Percentiles rank a stretch among this genome's conserved stretches.
Evolutionary conservation across 495 filamentous ascomycete species (phyloP).

Genomic region (Neurospora cerealis): DNA sequence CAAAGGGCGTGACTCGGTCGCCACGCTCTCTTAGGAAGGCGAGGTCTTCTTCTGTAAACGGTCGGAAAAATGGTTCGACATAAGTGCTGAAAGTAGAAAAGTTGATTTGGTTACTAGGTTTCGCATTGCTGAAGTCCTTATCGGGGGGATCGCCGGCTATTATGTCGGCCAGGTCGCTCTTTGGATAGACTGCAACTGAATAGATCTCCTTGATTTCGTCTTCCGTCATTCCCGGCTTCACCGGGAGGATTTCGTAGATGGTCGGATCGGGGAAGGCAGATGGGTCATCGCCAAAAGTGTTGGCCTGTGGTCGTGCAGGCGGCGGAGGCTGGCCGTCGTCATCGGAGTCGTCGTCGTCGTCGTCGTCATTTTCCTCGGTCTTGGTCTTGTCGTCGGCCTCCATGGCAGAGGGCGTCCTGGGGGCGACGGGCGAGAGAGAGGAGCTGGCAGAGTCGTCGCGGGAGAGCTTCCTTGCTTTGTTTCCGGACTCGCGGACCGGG

Average conservation of each 20-base stretch:
- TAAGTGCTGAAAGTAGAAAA: conserved; percentile 81
- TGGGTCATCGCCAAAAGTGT: conserved; percentile 86
- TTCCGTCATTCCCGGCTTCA: conserved; percentile 62
- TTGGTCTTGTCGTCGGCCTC: conserved; percentile 42
- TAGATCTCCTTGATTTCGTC: conserved; percentile 79
- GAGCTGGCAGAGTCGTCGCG: conserved; percentile 52
- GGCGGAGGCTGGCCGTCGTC: conserved; percentile 71
- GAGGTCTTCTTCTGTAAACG: conserved; percentile 87
- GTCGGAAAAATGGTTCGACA: conserved; percentile 83
- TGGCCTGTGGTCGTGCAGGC: conserved; percentile 58
- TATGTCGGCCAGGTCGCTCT: conserved; percentile 66
- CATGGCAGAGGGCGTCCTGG: conserved; percentile 38
- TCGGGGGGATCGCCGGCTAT: conserved; percentile 85
- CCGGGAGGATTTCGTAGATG: conserved; percentile 79
- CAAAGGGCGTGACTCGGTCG: conserved; percentile 70
- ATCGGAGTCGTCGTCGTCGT: conserved; percentile 47
- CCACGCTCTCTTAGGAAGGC: conserved; percentile 86
- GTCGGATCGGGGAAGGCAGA: conserved; percentile 89
- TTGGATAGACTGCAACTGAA: conserved; percentile 74
- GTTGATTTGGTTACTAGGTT: conserved; percentile 86
- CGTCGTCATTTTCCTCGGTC: conserved; percentile 32
- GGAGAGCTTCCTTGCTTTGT: conserved; percentile 36
- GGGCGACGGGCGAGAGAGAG: conserved; percentile 50
- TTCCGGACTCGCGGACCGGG: conserved; percentile 29
- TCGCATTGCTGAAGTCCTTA: conserved; percentile 88